Conservation (phyloP, 441 rosid species). For the Omphalea diandra region DNA sequence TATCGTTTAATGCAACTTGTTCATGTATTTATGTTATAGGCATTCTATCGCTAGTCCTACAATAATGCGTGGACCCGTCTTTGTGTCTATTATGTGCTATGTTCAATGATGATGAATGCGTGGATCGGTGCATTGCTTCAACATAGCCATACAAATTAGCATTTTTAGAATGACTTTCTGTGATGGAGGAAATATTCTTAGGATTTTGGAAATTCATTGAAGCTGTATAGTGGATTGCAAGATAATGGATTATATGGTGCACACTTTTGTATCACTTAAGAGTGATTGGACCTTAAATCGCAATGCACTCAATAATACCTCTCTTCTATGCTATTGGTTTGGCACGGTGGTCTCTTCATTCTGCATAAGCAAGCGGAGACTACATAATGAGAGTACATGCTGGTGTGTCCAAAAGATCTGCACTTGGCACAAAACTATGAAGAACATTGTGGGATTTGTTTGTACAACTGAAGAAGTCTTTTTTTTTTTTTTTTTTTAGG, state of each 20-base stretch:
- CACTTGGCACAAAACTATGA: neutral
- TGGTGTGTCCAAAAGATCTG: neutral
- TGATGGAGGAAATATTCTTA: neutral
- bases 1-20: too few relatives aligned
- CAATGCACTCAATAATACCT: neutral
- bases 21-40: too few relatives aligned
- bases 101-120: constrained; percentile 7
- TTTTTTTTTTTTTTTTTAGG: neutral
- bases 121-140: neutral
- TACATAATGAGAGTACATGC: neutral
- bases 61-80: neutral
- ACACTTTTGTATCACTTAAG: neutral
- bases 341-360: neutral
- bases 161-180: neutral
- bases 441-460: neutral
- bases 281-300: neutral
- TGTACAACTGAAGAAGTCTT: neutral
- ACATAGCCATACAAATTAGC: neutral
- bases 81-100: neutral
- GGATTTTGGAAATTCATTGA: neutral
- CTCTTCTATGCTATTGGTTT: neutral
- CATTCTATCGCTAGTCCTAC: neutral
- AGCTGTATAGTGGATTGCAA: neutral
- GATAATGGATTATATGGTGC: neutral
- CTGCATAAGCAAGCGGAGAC: neutral